Percentiles rank a stretch among this genome's conserved stretches.
Conservation (phyloP, 2,329 filamentous ascomycete genomes). For the Fusarium sp. region DNA sequence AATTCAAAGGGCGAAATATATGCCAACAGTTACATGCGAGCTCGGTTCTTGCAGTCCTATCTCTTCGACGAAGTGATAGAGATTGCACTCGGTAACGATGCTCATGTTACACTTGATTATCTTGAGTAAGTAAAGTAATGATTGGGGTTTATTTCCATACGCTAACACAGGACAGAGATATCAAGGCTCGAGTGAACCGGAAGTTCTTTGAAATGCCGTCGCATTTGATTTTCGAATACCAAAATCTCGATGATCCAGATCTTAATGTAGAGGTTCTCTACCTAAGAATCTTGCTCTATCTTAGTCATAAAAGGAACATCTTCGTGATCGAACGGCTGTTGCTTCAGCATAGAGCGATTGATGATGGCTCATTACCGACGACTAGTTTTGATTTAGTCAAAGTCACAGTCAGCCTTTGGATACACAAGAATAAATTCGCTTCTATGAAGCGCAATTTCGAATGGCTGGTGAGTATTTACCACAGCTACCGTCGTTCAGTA, state of each 20-base stretch:
- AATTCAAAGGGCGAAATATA: slow-evolving; percentile 60
- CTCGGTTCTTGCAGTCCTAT: slow-evolving; percentile 60
- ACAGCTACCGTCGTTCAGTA: neutral
- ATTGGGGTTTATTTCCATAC: neutral
- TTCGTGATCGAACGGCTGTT: slow-evolving; percentile 70
- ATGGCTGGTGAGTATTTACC: slow-evolving; percentile 57
- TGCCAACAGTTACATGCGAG: slow-evolving; percentile 60
- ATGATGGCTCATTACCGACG: slow-evolving; percentile 57
- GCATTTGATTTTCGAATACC: slow-evolving; percentile 55
- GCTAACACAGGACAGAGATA: slow-evolving; percentile 47
- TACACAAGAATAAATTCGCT: slow-evolving; percentile 60
- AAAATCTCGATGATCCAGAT: slow-evolving; percentile 53
- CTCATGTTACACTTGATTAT: slow-evolving; percentile 32
- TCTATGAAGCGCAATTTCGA: slow-evolving; percentile 60
- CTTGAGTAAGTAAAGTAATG: slow-evolving; percentile 37
- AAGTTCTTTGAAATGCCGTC: slow-evolving; percentile 54
- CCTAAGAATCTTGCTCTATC: slow-evolving; percentile 59
- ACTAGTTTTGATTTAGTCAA: slow-evolving; percentile 63
- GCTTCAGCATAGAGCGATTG: slow-evolving; percentile 57
- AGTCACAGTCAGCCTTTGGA: slow-evolving; percentile 61
- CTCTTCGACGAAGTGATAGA: slow-evolving; percentile 72
- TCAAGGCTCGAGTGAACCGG: slow-evolving; percentile 52
- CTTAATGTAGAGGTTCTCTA: slow-evolving; percentile 54
- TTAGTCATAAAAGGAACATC: slow-evolving; percentile 66
- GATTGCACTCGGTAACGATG: slow-evolving; percentile 60